These are phyloP conservation scores for Tremellales sp. DNA, from an alignment of 1,284 basidiomycete species.

Conservation along the genomic window DNA sequence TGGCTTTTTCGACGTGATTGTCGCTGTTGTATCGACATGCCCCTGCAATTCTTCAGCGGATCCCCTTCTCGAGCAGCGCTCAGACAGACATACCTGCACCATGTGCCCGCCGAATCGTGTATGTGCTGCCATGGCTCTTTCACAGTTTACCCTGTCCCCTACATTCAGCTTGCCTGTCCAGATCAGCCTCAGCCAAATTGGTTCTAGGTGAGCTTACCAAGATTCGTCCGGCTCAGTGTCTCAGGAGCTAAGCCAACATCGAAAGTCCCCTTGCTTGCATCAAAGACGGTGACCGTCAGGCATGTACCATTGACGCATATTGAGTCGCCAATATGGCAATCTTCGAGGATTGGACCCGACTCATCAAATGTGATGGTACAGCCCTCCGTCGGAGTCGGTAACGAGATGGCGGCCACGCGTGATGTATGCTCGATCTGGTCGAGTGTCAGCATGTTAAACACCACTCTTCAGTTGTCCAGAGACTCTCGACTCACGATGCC, in stretches of 20 bases:
- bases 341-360: constrained; percentile 70
- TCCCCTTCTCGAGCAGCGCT: no score
- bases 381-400: constrained; percentile 52
- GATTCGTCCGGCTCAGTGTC: constrained; percentile 83
- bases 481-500: constrained; percentile 37
- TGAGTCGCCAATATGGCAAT: constrained; percentile 91
- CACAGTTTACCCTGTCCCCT: constrained; percentile 83
- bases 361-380: constrained; percentile 79
- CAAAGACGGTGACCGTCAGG: constrained; percentile 85
- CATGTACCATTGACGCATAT: constrained; percentile 84
- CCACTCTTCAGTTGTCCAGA: neutral
- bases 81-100: constrained; percentile 70
- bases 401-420: constrained; percentile 35
- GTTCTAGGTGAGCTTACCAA: constrained; percentile 57
- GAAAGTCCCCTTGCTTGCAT: constrained; percentile 62
- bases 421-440: constrained; percentile 48
- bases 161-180: constrained; percentile 66
- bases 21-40: constrained; percentile 88
- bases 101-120: constrained; percentile 94
- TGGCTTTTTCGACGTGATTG: constrained; percentile 59
- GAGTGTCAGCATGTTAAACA: neutral
- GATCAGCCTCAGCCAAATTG: neutral
- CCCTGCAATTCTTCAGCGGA: constrained; percentile 55
- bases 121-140: constrained; percentile 90
- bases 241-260: constrained; percentile 94